Percentiles rank a stretch among this genome's conserved stretches.
Conservation (phyloP, 129 eudicot species). For the Gnaphalium uliginosum region DNA sequence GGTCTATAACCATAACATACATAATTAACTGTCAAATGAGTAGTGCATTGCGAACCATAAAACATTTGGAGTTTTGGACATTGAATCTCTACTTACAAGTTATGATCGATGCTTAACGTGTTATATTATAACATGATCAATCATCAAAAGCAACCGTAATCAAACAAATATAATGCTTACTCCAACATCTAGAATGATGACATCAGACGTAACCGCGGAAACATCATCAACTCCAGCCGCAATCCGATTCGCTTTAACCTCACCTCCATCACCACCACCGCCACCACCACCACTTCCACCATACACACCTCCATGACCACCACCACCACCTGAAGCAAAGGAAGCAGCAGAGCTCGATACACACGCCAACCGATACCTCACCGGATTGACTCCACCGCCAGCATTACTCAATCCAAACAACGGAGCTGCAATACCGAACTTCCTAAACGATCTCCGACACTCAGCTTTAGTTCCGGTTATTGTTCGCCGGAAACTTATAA, state of each 20-base stretch:
- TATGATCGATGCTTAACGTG: background rate
- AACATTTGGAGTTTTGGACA: background rate
- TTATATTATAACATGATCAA: constrained; percentile 19
- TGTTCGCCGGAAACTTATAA: constrained; percentile 37
- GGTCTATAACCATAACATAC: background rate
- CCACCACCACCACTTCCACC: constrained; percentile 44
- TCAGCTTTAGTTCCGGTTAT: constrained; percentile 8
- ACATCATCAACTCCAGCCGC: constrained; percentile 51
- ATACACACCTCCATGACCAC: constrained; percentile 39
- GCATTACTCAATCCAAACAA: constrained; percentile 26
- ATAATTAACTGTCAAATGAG: background rate
- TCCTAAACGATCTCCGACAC: constrained; percentile 25
- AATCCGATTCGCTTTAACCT: constrained; percentile 44
- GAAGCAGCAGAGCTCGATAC: constrained; percentile 62
- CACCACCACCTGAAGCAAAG: constrained; percentile 61
- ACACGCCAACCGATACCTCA: constrained; percentile 44
- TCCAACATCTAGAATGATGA: constrained; percentile 82
- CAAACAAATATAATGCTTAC: constrained; percentile 39
- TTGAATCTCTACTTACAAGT: background rate
- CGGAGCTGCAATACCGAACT: constrained; percentile 27
- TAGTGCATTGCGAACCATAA: background rate
- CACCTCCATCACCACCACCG: constrained; percentile 68
- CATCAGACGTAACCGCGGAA: constrained; percentile 66
- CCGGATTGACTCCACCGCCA: constrained; percentile 27
- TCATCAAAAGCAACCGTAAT: background rate